These are phyloP conservation scores for Stereum hirsutum DNA, from an alignment of 1,284 basidiomycete genomes.

Conservation along the genomic window DNA sequence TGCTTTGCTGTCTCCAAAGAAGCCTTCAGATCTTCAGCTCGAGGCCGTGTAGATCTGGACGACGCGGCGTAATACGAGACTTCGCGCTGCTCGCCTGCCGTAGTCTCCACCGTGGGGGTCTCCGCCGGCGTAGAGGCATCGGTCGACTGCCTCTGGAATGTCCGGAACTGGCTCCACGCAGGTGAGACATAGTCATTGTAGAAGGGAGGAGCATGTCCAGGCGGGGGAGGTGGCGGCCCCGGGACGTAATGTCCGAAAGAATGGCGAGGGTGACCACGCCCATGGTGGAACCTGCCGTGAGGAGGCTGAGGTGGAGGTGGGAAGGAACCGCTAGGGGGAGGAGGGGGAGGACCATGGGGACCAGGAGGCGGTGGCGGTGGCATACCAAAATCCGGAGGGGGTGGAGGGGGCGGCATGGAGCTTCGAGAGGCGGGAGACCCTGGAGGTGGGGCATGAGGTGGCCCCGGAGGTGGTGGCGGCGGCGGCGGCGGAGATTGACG, in stretches of 20 bases:
- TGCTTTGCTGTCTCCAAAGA: constrained; percentile 60
- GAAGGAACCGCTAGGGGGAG: constrained; percentile 7
- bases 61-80: constrained; percentile 16
- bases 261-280: constrained; percentile 7
- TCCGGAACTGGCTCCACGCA: constrained; percentile 12
- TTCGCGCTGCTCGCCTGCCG: constrained; percentile 6
- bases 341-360: constrained; percentile 7
- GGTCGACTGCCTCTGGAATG: constrained; percentile 6
- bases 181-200: constrained; percentile 11
- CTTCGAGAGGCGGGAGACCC: too few relatives aligned
- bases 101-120: not conserved
- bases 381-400: too few relatives aligned
- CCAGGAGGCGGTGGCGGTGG: not conserved
- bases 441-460: too few relatives aligned
- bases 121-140: constrained; percentile 9
- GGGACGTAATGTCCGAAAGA: constrained; percentile 1
- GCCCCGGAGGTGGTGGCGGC: too few relatives aligned
- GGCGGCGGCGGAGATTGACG: too few relatives aligned
- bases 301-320: constrained; percentile 15
- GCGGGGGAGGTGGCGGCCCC: constrained; percentile 11
- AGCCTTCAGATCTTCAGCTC: constrained; percentile 23
- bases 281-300: too few relatives aligned
- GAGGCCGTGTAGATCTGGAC: constrained; percentile 25
- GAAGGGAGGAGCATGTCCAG: constrained; percentile 3
- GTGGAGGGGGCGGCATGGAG: too few relatives aligned